These are phyloP conservation scores for Haberlea rhodopensis DNA, from an alignment of 257 asterid genomes.

Conservation along the genomic window DNA sequence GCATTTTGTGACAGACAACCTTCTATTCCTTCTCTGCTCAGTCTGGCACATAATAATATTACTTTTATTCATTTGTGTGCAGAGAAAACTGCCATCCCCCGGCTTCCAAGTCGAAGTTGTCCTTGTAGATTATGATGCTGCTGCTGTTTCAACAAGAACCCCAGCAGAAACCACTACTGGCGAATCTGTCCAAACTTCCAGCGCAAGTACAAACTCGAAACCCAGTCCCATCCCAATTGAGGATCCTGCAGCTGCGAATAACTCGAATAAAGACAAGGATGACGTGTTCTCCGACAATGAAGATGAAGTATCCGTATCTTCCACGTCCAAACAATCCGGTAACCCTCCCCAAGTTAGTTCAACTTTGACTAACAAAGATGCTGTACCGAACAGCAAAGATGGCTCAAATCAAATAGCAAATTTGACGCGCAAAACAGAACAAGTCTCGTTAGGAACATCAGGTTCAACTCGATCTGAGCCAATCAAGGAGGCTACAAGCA, in stretches of 20 bases:
- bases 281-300: slow-evolving; percentile 75
- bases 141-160: slow-evolving; percentile 40
- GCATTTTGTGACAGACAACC: neutral
- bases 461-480: slow-evolving; percentile 36
- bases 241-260: slow-evolving; percentile 33
- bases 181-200: slow-evolving; percentile 36
- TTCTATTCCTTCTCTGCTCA: neutral
- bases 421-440: slow-evolving; percentile 49
- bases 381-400: slow-evolving; percentile 24
- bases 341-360: slow-evolving; percentile 34
- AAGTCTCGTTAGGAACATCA: slow-evolving; percentile 48
- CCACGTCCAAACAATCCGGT: slow-evolving; percentile 35
- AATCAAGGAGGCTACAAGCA: slow-evolving; percentile 41
- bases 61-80: slow-evolving; percentile 25
- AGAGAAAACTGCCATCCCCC: slow-evolving; percentile 97
- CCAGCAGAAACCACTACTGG: slow-evolving; percentile 37
- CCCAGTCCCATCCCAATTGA: slow-evolving; percentile 37
- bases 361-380: slow-evolving; percentile 25
- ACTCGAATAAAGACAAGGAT: slow-evolving; percentile 44
- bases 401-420: slow-evolving; percentile 40
- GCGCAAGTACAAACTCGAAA: slow-evolving; percentile 32
- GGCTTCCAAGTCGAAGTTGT: slow-evolving; percentile 95
- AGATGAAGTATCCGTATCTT: slow-evolving; percentile 43
- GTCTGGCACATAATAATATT: neutral
- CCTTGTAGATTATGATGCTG: slow-evolving; percentile 64